These are phyloP conservation scores for Drechslera avenae DNA, from an alignment of 2,329 filamentous ascomycete genomes.

Conservation along the genomic window DNA sequence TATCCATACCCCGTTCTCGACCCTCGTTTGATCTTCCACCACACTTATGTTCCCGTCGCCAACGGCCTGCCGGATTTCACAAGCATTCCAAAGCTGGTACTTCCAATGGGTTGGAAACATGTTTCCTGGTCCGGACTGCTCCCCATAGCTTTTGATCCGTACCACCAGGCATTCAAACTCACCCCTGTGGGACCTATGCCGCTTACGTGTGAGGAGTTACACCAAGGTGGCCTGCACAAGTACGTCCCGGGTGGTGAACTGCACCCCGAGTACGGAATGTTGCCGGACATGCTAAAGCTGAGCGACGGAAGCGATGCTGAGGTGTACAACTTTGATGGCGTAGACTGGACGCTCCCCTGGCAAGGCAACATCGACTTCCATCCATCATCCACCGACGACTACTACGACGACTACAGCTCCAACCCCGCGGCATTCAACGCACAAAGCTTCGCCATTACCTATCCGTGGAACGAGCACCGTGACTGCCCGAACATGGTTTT, in stretches of 20 bases:
- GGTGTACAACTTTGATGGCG: slow-evolving; percentile 22
- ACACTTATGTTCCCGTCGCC: slow-evolving; percentile 13
- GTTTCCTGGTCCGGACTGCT: slow-evolving; percentile 21
- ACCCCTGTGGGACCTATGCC: slow-evolving; percentile 27
- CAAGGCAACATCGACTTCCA: slow-evolving; percentile 6
- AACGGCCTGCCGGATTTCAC: slow-evolving; percentile 22
- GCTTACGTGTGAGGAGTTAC: slow-evolving; percentile 25
- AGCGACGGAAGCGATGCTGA: slow-evolving; percentile 24
- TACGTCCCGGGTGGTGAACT: slow-evolving; percentile 23
- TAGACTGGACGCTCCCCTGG: slow-evolving; percentile 20
- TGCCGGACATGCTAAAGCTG: slow-evolving; percentile 9
- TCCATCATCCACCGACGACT: not conserved
- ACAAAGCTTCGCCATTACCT: not conserved
- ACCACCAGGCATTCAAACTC: slow-evolving; percentile 26
- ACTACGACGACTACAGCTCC: not conserved
- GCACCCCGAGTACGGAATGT: slow-evolving; percentile 20
- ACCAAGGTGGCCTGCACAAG: slow-evolving; percentile 19
- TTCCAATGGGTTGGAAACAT: slow-evolving; percentile 24
- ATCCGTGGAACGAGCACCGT: slow-evolving; percentile 6
- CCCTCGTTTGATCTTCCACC: slow-evolving; percentile 19
- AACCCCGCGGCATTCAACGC: not conserved
- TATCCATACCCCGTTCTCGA: slow-evolving; percentile 25
- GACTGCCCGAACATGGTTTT: slow-evolving; percentile 23
- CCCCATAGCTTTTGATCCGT: slow-evolving; percentile 25
- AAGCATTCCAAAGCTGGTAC: not conserved